Evolutionary conservation across 1,284 basidiomycete genomes (phyloP), one percentile per base, ranked within the genome.

Genomic region (Cutaneotrichosporon sp.): DNA sequence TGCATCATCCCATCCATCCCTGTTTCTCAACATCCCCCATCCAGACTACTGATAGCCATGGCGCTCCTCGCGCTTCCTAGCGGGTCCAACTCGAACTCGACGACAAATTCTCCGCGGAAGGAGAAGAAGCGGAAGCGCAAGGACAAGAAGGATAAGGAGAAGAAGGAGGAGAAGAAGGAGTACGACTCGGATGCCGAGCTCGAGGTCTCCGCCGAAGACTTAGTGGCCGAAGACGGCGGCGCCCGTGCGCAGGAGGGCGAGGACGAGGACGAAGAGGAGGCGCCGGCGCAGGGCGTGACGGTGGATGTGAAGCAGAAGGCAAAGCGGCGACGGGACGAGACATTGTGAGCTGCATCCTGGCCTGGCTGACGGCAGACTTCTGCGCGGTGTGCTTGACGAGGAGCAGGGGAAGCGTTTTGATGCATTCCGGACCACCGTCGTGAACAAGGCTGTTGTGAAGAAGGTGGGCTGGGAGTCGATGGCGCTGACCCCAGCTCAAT

Each of bases 381-480:
- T 73, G 20, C 60, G 71, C n/a, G 59, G 59, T 10, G 46, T 61
- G n/a, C 53, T 71, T 11, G 69, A 71, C 53, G 37, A 61, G 4
- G 71, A 73, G 34, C 69, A 70, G 38, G 62, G 52, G 1, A 66
- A 60, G 46, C 64, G 71, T 12, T 71, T 66, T 46, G 71, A 73
- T 32, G 64, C 67, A 6, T 73, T 71, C 57, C 61, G 50, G 16
- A 57, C 59, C 0, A 61, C 59, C 8, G 62, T 65, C 17, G 60
- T 73, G 10, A 66, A 66, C 7, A 63, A 60, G 37, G 52, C 60
- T 19, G 66, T 61, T 4, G 60, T 73, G 20, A 68, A 63, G 46
- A 60, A 61, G 61, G 71, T 69, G 33, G n/a, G 64, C 12, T 9
- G 16, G 11, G n/a, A n/a, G n/a, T n/a, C n/a, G n/a, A n/a, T n/a